Percentiles rank a stretch among this genome's conserved stretches.
Evolutionary conservation across 2,329 filamentous ascomycete species (phyloP).

Genomic region (Rhinocladiella mackenziei): DNA sequence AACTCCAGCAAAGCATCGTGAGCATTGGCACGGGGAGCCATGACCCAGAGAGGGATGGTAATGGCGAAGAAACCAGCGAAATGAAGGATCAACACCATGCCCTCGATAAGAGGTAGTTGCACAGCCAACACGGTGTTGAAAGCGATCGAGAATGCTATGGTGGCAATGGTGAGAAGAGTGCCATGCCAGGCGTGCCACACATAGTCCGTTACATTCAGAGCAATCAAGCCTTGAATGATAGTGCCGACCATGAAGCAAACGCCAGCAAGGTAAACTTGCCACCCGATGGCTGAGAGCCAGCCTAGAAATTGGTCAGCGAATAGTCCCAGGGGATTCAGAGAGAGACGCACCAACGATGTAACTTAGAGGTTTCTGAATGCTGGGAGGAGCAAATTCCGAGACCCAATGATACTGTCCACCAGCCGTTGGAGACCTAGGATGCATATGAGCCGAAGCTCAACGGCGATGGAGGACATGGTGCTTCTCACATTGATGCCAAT

Average conservation of each 20-base stretch:
- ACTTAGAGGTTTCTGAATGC: constrained; percentile 41
- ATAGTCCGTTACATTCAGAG: constrained; percentile 35
- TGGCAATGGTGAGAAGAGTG: constrained; percentile 31
- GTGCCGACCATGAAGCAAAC: constrained; percentile 32
- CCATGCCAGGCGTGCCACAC: constrained; percentile 32
- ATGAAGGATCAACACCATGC: constrained; percentile 33
- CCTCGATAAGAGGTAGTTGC: constrained; percentile 34
- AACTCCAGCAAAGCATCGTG: constrained; percentile 48
- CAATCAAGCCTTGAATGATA: constrained; percentile 35
- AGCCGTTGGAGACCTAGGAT: constrained; percentile 50
- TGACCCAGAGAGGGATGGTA: constrained; percentile 33
- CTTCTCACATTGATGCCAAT: constrained; percentile 46
- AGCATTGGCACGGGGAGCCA: constrained; percentile 35
- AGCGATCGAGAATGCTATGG: constrained; percentile 28
- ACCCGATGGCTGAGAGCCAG: constrained; percentile 30
- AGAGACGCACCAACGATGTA: constrained; percentile 38
- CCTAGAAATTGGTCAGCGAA: constrained; percentile 17
- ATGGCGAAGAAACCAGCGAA: constrained; percentile 34
- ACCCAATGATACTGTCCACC: no score
- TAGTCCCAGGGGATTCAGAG: constrained; percentile 10
- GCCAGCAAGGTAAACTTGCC: constrained; percentile 34
- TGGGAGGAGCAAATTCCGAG: constrained; percentile 41
- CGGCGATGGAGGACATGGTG: not conserved
- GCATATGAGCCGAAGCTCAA: constrained; percentile 37
- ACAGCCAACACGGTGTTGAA: constrained; percentile 32